Evolutionary conservation across 164 flowering plant species (phyloP), one percentile per base, ranked within the genome.

Genomic region (Vitis vinifera): DNA sequence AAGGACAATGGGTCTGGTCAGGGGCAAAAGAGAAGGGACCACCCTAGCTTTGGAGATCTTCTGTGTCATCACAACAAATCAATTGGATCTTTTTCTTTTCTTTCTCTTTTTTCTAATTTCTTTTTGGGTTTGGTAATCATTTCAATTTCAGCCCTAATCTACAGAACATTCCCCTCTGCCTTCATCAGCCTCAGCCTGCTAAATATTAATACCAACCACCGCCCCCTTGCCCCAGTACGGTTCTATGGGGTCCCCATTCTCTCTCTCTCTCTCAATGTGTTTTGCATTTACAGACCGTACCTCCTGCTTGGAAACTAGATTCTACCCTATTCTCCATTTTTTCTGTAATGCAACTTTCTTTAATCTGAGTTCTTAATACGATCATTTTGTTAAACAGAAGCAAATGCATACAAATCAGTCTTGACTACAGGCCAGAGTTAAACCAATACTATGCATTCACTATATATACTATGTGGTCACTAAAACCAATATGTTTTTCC

Each of bases 21-120:
- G 74, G 27, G 64, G 37, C 51, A 51, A 50, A 29, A 27, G 8
- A 6, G 37, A 49, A 19, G 23, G 69, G 69, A 59, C 71, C 75
- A 67, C 60, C 2, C 17, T 10, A 37, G 44, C 17, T 30, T 2
- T 44, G 9, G 48, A 73, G 71, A 69, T 62, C 76, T 77, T 67
- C 74, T 73, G 67, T 1, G 44, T 37, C 44, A 37, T 37, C 44
- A 37, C 44, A 37, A 37, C 44, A 67, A 76, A 55, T 68, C 73
- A 68, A 68, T 68, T 68, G 59, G 50, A 61, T 65, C 10, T 17
- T 70, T 55, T 15, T 14, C 16, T 15, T n/a, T 59, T 31, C 10
- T 27, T 52, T 66, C 30, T 30, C 3, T 30, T 62, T 62, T 62
- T 65, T 52, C 52, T 48, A 19, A 2, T 7, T 29, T 29, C 6